phyloP scores from a whole-genome alignment of 2,329 filamentous ascomycete genomes.

The Pseudogymnoascus sp. region DNA sequence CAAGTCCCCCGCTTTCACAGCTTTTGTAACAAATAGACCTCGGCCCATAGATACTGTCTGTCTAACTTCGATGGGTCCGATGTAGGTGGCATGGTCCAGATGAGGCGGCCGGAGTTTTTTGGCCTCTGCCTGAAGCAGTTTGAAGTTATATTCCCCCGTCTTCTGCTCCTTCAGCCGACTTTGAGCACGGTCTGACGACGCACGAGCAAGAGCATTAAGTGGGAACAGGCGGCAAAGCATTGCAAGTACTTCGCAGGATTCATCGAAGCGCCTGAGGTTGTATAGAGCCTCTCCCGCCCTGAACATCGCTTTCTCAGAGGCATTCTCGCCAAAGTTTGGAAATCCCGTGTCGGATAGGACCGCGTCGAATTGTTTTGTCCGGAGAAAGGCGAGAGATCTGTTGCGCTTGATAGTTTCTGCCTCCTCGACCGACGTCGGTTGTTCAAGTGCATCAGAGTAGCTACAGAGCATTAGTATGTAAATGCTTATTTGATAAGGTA shows the following conservation, averaged over 20 bases:
- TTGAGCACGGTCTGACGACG: slow-evolving; percentile 12
- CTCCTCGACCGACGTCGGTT: slow-evolving; percentile 25
- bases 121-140: slow-evolving; percentile 33
- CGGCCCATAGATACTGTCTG: slow-evolving; percentile 34
- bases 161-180: slow-evolving; percentile 32
- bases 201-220: slow-evolving; percentile 40
- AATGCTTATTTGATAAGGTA: slow-evolving; percentile 23
- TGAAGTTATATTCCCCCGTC: slow-evolving; percentile 34
- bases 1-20: slow-evolving; percentile 41
- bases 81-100: slow-evolving; percentile 44
- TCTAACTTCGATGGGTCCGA: slow-evolving; percentile 34
- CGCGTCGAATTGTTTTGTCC: slow-evolving; percentile 28
- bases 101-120: slow-evolving; percentile 32
- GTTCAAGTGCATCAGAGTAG: slow-evolving; percentile 14
- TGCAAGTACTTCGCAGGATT: slow-evolving; percentile 24
- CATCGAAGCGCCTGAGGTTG: slow-evolving; percentile 26
- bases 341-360: slow-evolving; percentile 29
- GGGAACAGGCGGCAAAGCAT: slow-evolving; percentile 23
- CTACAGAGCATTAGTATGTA: slow-evolving; percentile 23
- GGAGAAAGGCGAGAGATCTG: slow-evolving; percentile 29
- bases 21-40: slow-evolving; percentile 42
- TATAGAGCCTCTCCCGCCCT: slow-evolving; percentile 32
- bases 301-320: slow-evolving; percentile 30
- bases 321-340: slow-evolving; percentile 17
- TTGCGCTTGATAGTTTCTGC: slow-evolving; percentile 26